A percentile compares a stretch with the other conserved stretches of the same genome.
Conservation (phyloP, 1,284 basidiomycete genomes). For the Sporisorium scitamineum region DNA sequence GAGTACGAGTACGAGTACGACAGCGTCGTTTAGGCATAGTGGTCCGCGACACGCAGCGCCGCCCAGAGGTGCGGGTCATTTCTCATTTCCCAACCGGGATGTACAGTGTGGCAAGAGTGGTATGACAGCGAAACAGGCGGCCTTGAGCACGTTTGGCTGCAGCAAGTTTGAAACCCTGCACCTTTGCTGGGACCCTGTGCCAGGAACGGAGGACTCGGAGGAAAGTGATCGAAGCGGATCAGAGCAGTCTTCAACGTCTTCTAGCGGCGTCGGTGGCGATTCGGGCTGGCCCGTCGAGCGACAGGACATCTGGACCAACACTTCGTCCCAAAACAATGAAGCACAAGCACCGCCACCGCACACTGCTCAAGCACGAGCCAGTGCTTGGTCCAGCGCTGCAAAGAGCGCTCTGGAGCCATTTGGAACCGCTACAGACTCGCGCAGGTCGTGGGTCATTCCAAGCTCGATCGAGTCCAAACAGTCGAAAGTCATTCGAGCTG, state of each 20-base stretch:
- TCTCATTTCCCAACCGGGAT: not conserved
- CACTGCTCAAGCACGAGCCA: not conserved
- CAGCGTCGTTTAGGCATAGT: constrained; percentile 18
- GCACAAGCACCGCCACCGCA: constrained; percentile 32
- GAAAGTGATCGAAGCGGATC: not conserved
- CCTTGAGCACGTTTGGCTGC: constrained; percentile 18
- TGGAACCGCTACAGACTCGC: not conserved
- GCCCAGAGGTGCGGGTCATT: constrained; percentile 27
- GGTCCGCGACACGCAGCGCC: constrained; percentile 38
- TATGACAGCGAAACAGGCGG: constrained; percentile 14
- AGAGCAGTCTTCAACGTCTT: not conserved
- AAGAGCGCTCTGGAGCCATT: not conserved
- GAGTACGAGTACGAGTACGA: not conserved
- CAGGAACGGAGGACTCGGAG: not conserved
- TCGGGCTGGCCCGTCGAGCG: constrained; percentile 54
- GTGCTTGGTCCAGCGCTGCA: not conserved
- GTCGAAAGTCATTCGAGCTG: constrained; percentile 32
- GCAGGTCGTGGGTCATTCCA: constrained; percentile 19
- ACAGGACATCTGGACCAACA: constrained; percentile 59
- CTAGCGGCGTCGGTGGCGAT: not conserved
- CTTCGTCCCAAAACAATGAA: constrained; percentile 32
- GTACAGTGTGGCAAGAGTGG: not conserved
- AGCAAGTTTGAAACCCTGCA: constrained; percentile 18
- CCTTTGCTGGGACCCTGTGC: constrained; percentile 40
- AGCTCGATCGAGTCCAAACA: constrained; percentile 11